Conservation (phyloP, 1,139 yeast genomes). For the Candida albicans region DNA sequence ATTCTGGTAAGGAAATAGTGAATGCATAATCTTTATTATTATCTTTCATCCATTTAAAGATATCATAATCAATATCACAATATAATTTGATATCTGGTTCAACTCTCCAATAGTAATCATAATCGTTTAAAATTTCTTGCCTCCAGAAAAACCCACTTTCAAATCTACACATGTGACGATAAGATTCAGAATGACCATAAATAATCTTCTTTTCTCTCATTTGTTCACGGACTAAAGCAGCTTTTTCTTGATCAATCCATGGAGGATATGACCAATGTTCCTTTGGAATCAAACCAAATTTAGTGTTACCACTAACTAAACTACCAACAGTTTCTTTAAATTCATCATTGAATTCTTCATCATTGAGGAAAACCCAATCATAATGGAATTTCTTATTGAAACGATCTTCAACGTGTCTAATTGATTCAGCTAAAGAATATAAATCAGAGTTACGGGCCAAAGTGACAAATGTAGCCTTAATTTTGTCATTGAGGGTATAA, state of each 20-base stretch:
- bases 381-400: slow-evolving; percentile 43
- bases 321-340: slow-evolving; percentile 36
- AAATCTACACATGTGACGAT: slow-evolving; percentile 88
- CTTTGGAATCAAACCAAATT: slow-evolving; percentile 44
- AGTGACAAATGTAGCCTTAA: slow-evolving; percentile 48
- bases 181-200: slow-evolving; percentile 61
- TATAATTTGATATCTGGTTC: slow-evolving; percentile 80
- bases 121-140: slow-evolving; percentile 68
- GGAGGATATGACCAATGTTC: slow-evolving; percentile 56
- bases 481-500: slow-evolving; percentile 23
- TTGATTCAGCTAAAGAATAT: slow-evolving; percentile 35
- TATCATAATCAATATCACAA: slow-evolving; percentile 81
- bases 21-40: slow-evolving; percentile 75
- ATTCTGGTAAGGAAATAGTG: slow-evolving; percentile 83
- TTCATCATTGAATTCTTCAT: slow-evolving; percentile 40
- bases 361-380: slow-evolving; percentile 51
- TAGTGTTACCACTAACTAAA: slow-evolving; percentile 41
- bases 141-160: slow-evolving; percentile 89
- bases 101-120: slow-evolving; percentile 91
- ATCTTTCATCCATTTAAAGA: slow-evolving; percentile 77
- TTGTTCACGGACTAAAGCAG: slow-evolving; percentile 50
- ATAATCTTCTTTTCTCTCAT: slow-evolving; percentile 55
- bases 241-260: slow-evolving; percentile 58
- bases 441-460: slow-evolving; percentile 46
- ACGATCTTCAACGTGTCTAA: slow-evolving; percentile 47